Conservation (phyloP, 768 basidiomycete genomes). For the Pleurotus cornucopiae region DNA sequence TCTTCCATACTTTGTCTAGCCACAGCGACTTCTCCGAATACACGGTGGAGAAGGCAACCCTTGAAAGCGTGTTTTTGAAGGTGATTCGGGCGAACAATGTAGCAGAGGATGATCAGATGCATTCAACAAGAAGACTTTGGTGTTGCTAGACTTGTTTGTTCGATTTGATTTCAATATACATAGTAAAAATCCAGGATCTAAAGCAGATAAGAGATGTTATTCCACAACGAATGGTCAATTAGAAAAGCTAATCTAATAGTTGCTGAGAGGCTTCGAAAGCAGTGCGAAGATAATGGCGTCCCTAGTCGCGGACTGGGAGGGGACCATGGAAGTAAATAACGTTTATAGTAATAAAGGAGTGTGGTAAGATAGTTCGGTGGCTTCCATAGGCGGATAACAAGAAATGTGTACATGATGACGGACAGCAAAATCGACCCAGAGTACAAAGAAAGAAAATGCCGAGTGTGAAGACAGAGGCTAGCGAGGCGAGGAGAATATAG, state of each 20-base stretch:
- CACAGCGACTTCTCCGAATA: conserved; percentile 44
- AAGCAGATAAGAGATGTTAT: background rate
- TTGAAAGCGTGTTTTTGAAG: conserved; percentile 55
- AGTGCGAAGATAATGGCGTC: conserved; percentile 5
- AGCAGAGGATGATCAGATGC: conserved; percentile 23
- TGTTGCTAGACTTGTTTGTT: background rate
- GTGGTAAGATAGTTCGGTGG: conserved; percentile 24
- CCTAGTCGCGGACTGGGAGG: conserved; percentile 3
- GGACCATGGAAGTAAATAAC: conserved; percentile 10
- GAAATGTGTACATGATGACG: conserved; percentile 15
- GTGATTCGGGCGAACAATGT: conserved; percentile 49
- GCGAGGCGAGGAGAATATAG: conserved; percentile 74
- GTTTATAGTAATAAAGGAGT: conserved; percentile 16
- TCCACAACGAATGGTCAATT: conserved; percentile 10
- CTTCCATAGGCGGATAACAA: conserved; percentile 13
- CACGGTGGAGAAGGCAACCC: conserved; percentile 47
- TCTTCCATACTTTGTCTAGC: conserved; percentile 39
- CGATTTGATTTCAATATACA: too few species aligned
- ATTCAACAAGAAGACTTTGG: conserved; percentile 10
- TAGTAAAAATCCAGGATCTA: background rate
- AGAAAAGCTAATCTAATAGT: conserved; percentile 18
- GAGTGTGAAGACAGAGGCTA: conserved; percentile 25
- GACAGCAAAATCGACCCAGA: conserved; percentile 4
- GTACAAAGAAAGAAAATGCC: conserved; percentile 5
- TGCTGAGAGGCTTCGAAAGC: conserved; percentile 10